A percentile compares a stretch with the other conserved stretches of the same genome.
These are phyloP conservation scores for Eleusine indica DNA, from an alignment of 176 grass and related monocot genomes.

Conservation along the genomic window DNA sequence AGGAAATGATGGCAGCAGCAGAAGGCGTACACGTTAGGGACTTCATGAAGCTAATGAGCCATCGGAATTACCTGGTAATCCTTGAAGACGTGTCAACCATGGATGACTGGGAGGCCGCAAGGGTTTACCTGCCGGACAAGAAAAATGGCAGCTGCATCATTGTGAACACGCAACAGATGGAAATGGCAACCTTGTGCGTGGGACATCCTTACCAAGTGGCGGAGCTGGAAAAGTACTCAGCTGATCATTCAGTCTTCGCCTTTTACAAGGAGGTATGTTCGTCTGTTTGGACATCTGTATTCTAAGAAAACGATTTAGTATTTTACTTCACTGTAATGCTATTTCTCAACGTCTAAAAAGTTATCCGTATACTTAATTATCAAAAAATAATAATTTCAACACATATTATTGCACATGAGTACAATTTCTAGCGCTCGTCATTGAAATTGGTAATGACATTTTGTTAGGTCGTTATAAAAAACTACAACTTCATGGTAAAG, in stretches of 20 bases:
- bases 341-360: too few species aligned
- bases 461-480: too few species aligned
- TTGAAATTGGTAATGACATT: too few species aligned
- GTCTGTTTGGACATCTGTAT: too few species aligned
- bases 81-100: slow-evolving; percentile 13
- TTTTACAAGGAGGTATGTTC: slow-evolving; percentile 3
- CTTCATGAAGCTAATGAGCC: neutral
- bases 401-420: too few species aligned
- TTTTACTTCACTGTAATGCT: too few species aligned
- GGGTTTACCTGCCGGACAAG: neutral
- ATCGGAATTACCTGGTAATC: slow-evolving; percentile 10
- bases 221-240: neutral
- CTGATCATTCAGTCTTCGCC: neutral
- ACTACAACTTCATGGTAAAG: too few species aligned
- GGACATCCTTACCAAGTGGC: neutral
- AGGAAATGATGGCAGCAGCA: neutral
- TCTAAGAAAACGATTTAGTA: too few species aligned
- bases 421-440: too few species aligned
- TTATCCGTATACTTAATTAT: too few species aligned
- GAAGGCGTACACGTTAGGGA: neutral
- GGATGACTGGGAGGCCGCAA: neutral
- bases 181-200: neutral
- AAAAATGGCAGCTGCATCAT: slow-evolving; percentile 31
- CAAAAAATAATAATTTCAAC: too few species aligned
- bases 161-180: neutral